Conservation (phyloP, 352 stramenopile species). For the Pythium phragmitis region DNA sequence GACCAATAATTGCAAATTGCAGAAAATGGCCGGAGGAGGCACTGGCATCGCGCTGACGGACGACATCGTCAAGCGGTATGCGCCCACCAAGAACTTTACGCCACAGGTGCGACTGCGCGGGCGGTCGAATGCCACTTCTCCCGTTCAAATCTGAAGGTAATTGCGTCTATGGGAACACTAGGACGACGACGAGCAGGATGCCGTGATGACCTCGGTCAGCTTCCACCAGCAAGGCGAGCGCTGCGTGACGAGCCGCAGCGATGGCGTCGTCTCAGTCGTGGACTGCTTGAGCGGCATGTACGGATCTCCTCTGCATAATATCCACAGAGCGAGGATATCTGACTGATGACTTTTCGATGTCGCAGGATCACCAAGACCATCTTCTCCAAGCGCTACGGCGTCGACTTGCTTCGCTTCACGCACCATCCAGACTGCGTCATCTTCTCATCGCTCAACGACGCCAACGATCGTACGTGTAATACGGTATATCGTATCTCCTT, state of each 20-base stretch:
- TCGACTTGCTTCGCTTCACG: slow-evolving; percentile 76
- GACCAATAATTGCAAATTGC: not conserved
- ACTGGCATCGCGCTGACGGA: slow-evolving; percentile 52
- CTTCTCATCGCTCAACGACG: slow-evolving; percentile 75
- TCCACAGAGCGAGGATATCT: not conserved
- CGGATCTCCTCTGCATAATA: slow-evolving; percentile 17
- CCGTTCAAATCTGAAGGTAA: slow-evolving; percentile 7
- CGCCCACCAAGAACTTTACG: slow-evolving; percentile 61
- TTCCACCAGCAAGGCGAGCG: slow-evolving; percentile 82
- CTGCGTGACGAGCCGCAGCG: slow-evolving; percentile 72
- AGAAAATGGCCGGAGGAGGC: not conserved
- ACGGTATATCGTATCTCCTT: not conserved
- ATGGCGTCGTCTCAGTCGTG: slow-evolving; percentile 78
- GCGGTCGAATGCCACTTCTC: not conserved
- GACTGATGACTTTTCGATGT: not conserved
- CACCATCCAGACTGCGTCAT: slow-evolving; percentile 86
- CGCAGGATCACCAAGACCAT: slow-evolving; percentile 82
- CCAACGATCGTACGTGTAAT: slow-evolving; percentile 60
- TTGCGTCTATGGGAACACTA: slow-evolving; percentile 14
- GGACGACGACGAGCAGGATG: slow-evolving; percentile 68
- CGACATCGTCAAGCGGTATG: slow-evolving; percentile 61
- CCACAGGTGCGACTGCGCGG: slow-evolving; percentile 39
- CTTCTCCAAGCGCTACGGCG: slow-evolving; percentile 81
- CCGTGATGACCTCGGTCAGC: slow-evolving; percentile 56
- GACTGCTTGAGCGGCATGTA: slow-evolving; percentile 85